These are phyloP conservation scores for Theileria orientalis DNA, from an alignment of 169 alveolate species.

Conservation along the genomic window DNA sequence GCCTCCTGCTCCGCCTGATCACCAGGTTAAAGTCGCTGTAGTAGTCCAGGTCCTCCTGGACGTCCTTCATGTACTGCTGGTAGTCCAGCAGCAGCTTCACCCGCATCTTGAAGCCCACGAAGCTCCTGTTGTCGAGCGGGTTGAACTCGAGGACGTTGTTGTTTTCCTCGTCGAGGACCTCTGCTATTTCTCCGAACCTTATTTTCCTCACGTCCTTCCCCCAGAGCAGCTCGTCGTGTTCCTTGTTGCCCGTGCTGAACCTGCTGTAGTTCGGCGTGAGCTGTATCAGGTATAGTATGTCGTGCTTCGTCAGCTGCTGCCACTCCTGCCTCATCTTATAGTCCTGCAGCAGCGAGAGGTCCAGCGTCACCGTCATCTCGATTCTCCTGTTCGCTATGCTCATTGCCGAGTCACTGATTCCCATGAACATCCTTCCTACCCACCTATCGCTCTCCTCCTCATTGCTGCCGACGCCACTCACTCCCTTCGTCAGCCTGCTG, in stretches of 20 bases:
- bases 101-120: slow-evolving; percentile 68
- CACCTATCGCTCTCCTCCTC: not conserved
- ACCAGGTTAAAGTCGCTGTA: slow-evolving; percentile 81
- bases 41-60: slow-evolving; percentile 76
- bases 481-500: not conserved
- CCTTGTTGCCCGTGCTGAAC: not conserved
- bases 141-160: slow-evolving; percentile 62
- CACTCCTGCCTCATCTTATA: slow-evolving; percentile 53
- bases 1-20: slow-evolving; percentile 84
- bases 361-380: slow-evolving; percentile 40
- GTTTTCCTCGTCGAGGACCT: slow-evolving; percentile 68
- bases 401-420: not conserved
- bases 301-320: slow-evolving; percentile 50
- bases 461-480: not conserved
- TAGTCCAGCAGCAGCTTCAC: slow-evolving; percentile 78
- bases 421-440: not conserved
- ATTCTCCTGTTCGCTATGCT: slow-evolving; percentile 8
- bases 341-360: slow-evolving; percentile 39
- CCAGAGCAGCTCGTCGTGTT: slow-evolving; percentile 38
- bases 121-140: slow-evolving; percentile 63
- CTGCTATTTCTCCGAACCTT: slow-evolving; percentile 59
- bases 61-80: slow-evolving; percentile 78
- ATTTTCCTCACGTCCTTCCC: slow-evolving; percentile 39
- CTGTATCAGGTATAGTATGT: slow-evolving; percentile 41
- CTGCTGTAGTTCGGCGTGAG: not conserved